Conservation (phyloP, 257 asterid genomes). For the Solanum arcanum region DNA sequence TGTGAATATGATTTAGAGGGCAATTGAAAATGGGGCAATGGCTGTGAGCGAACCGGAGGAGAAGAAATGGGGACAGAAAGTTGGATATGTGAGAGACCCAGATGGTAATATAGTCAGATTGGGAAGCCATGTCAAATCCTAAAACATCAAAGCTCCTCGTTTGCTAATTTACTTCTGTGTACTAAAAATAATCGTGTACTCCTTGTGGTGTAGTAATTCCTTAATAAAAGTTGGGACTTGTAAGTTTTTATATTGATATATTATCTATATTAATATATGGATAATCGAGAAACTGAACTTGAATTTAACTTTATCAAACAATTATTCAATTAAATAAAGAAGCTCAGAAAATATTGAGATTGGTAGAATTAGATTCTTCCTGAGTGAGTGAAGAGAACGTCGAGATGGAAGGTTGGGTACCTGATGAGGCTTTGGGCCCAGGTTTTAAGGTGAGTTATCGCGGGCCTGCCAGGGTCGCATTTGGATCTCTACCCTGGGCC, state of each 20-base stretch:
- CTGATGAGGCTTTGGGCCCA: not conserved
- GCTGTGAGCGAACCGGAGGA: constrained; percentile 63
- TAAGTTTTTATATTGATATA: not conserved
- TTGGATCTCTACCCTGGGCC: not conserved
- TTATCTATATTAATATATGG: no score
- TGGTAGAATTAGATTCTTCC: no score
- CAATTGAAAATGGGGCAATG: constrained; percentile 74
- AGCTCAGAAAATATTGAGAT: no score
- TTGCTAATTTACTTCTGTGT: not conserved
- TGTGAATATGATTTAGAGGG: constrained; percentile 33
- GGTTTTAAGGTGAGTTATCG: not conserved
- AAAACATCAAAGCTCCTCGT: not conserved
- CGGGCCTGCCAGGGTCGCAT: not conserved
- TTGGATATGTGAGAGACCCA: constrained; percentile 69
- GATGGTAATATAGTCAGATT: constrained; percentile 65
- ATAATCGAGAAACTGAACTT: not conserved
- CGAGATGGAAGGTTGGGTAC: not conserved
- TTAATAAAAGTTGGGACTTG: not conserved
- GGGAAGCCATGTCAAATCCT: constrained; percentile 40
- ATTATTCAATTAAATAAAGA: not conserved
- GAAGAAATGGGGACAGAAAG: constrained; percentile 88
- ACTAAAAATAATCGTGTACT: not conserved
- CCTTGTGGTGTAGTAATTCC: not conserved
- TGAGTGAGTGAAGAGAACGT: not conserved
- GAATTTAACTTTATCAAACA: not conserved